Conservation (phyloP, 2,329 filamentous ascomycete species). For the Elsinoe arachidis region DNA sequence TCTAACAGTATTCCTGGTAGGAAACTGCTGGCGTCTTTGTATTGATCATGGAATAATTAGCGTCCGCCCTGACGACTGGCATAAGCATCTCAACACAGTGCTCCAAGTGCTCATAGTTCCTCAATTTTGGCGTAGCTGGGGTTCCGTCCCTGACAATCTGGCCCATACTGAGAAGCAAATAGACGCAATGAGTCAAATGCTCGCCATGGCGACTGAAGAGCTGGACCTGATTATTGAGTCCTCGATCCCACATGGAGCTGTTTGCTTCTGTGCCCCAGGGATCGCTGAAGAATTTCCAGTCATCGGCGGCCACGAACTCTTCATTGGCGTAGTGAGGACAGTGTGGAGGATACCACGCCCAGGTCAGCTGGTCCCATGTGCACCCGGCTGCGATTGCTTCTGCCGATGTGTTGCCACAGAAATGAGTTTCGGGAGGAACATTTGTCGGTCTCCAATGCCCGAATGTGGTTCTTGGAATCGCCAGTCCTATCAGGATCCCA, state of each 20-base stretch:
- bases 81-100: neutral
- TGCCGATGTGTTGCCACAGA: neutral
- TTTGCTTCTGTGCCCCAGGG: neutral
- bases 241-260: neutral
- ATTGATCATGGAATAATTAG: slow-evolving; percentile 1
- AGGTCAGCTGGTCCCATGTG: slow-evolving; percentile 1
- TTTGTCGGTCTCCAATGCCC: neutral
- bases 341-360: neutral
- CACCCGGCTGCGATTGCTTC: neutral
- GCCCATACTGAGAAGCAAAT: neutral
- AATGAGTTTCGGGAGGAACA: neutral
- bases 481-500: neutral
- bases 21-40: neutral
- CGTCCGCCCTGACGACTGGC: neutral
- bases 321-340: slow-evolving; percentile 5
- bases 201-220: slow-evolving; percentile 3
- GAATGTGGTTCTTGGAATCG: neutral
- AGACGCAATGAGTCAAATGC: neutral
- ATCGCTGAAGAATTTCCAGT: slow-evolving; percentile 2
- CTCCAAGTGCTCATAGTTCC: slow-evolving; percentile 4
- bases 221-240: slow-evolving; percentile 2
- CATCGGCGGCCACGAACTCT: neutral
- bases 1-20: slow-evolving; percentile 2
- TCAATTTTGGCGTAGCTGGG: neutral
- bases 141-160: neutral